Conservation (phyloP, 306 rosid species). For the Lathyrus sativus region DNA sequence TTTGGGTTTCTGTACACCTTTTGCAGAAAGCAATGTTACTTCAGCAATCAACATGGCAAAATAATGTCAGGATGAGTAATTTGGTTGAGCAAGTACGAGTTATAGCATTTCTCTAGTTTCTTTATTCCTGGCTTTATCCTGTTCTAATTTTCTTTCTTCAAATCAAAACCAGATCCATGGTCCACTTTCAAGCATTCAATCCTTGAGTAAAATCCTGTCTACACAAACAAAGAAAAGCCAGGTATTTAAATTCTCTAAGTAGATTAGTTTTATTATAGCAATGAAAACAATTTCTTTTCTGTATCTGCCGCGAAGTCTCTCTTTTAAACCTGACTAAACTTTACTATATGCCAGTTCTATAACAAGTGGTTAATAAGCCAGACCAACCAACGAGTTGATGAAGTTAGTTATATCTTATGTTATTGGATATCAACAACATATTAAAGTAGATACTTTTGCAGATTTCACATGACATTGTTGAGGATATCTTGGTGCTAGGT, state of each 20-base stretch:
- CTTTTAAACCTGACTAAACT: not conserved
- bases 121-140: constrained; percentile 25
- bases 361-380: constrained; percentile 3
- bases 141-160: constrained; percentile 29
- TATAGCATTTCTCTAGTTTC: constrained; percentile 9
- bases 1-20: constrained; percentile 28
- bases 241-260: constrained; percentile 51
- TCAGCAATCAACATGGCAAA: constrained; percentile 96
- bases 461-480: constrained; percentile 81
- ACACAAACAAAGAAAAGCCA: constrained; percentile 72
- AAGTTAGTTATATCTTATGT: constrained; percentile 13
- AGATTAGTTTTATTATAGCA: constrained; percentile 9
- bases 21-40: constrained; percentile 83
- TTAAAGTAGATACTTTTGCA: constrained; percentile 45
- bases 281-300: constrained; percentile 10
- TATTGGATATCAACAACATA: constrained; percentile 24
- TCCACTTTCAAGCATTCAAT: constrained; percentile 89
- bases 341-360: not conserved
- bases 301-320: not conserved
- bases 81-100: constrained; percentile 78
- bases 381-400: constrained; percentile 20
- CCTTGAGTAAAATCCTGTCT: constrained; percentile 86
- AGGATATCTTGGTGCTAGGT: constrained; percentile 86
- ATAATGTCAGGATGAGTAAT: constrained; percentile 79
- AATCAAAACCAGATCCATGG: constrained; percentile 70